Conservation (phyloP, 2,329 filamentous ascomycete species). For the Aureobasidium lini region DNA sequence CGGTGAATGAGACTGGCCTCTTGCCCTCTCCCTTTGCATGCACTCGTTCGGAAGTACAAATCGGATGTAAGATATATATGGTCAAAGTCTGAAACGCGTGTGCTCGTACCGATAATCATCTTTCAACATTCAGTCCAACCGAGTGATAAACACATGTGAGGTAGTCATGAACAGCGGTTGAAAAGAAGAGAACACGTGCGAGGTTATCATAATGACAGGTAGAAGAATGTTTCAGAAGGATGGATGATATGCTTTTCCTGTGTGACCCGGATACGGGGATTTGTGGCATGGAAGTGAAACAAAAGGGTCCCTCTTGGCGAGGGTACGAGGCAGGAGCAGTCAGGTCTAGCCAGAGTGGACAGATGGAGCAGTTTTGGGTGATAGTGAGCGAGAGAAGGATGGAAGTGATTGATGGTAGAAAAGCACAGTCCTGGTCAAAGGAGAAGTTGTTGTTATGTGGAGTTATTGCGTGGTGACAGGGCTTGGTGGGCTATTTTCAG, state of each 20-base stretch:
- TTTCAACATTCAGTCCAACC: neutral
- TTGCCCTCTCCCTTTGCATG: neutral
- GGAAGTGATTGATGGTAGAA: neutral
- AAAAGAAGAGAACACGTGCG: neutral
- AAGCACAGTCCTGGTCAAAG: neutral
- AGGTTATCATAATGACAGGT: neutral
- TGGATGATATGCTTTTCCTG: neutral
- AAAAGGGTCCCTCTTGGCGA: neutral
- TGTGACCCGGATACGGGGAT: neutral
- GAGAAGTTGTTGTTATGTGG: neutral
- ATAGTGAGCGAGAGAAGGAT: neutral
- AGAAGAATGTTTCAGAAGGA: neutral
- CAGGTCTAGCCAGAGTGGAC: neutral
- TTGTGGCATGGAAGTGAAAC: neutral
- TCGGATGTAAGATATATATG: neutral
- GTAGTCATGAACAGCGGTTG: neutral
- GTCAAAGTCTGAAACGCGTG: neutral
- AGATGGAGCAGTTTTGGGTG: neutral
- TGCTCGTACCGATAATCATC: neutral
- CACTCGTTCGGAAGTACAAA: neutral
- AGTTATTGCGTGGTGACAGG: neutral
- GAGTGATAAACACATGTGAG: neutral
- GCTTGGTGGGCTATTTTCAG: constrained; percentile 6
- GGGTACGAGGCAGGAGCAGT: neutral
- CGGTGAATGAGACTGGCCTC: neutral